Base-by-base conservation (phyloP, 768 basidiomycete genomes). In the Rubroboletus pulcherrimus region DNA sequence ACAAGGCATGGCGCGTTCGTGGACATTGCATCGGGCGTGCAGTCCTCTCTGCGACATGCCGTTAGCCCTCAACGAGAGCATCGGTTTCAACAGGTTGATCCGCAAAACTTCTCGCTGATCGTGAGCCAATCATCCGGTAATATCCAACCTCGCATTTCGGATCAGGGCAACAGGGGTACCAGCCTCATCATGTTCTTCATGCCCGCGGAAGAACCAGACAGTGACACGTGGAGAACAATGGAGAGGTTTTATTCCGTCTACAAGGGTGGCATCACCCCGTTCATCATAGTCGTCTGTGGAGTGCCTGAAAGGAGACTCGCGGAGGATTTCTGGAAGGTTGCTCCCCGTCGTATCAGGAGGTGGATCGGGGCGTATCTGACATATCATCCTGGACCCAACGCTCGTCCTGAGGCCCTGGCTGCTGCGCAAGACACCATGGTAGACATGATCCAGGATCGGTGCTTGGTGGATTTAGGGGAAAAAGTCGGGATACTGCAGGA, bases 101-200 rank as follows among this genome's bases (percentile, higher is more conserved):
- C 59, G 9, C 56, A 49, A n/a, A 45, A 7, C 45, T 29, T 53
- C 19, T 24, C 51, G n/a, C 10, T 7, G 44, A 26, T 39, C n/a
- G 2, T 4, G 40, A 38, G 24, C 26, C 55, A 39, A n/a, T 43
- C 57, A 21, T 26, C 55, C 8, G 21, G 55, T 11, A 29, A 47
- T 17, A 30, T 37, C 8, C 57, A 38, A 1, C 30, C 31, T 48
- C 55, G 53, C 30, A 11, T 39, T 17, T 52, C 26, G 24, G 42
- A 55, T 24, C 52, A 33, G 31, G 11, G 38, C 0, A 52, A 40
- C 39, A 63, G 35, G 53, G 48, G 51, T 11, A 45, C 46, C 43
- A 19, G 56, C 33, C 65, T 64, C 48, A 34, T 63, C 24, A 44
- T 65, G 54, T 63, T 55, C 41, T 57, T 57, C 51, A 35, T 66